These are phyloP conservation scores for Myxozyma sirexii DNA, from an alignment of 805 yeast species.

Conservation along the genomic window DNA sequence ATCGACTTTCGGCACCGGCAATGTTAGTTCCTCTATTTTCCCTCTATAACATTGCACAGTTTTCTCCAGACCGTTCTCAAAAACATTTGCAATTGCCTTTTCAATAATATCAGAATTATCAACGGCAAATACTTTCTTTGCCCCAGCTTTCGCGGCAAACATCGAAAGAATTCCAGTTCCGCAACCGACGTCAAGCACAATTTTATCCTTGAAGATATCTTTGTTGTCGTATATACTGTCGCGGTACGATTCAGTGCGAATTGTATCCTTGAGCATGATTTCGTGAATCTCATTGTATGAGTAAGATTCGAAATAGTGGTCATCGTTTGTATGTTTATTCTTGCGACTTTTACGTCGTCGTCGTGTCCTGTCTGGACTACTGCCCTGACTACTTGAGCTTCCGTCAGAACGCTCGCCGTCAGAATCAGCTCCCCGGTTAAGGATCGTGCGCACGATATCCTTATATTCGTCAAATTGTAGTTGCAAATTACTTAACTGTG, in stretches of 20 bases:
- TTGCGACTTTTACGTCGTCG: neutral
- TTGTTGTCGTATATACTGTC: constrained; percentile 90
- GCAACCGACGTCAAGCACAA: constrained; percentile 97
- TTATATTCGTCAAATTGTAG: constrained; percentile 30
- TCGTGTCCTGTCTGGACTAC: neutral
- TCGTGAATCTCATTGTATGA: constrained; percentile 98
- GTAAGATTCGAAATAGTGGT: constrained; percentile 92
- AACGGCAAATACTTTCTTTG: constrained; percentile 95
- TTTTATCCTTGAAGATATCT: constrained; percentile 84
- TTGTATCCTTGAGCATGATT: constrained; percentile 96
- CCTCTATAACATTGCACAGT: constrained; percentile 89
- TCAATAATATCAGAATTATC: constrained; percentile 96
- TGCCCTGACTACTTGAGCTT: neutral
- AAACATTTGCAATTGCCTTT: constrained; percentile 89
- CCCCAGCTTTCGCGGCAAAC: constrained; percentile 99
- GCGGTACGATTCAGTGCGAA: constrained; percentile 88
- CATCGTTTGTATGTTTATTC: constrained; percentile 7
- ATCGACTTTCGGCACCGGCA: constrained; percentile 88
- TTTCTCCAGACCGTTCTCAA: constrained; percentile 79
- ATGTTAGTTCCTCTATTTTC: constrained; percentile 83
- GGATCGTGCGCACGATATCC: constrained; percentile 19
- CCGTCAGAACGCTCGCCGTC: constrained; percentile 5
- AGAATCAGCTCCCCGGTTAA: constrained; percentile 17
- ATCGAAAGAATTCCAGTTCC: constrained; percentile 97
- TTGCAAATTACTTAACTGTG: constrained; percentile 20